Evolutionary conservation across 768 basidiomycete genomes (phyloP), one percentile per base, ranked within the genome.

Genomic region (Aureoboletus auriporus): DNA sequence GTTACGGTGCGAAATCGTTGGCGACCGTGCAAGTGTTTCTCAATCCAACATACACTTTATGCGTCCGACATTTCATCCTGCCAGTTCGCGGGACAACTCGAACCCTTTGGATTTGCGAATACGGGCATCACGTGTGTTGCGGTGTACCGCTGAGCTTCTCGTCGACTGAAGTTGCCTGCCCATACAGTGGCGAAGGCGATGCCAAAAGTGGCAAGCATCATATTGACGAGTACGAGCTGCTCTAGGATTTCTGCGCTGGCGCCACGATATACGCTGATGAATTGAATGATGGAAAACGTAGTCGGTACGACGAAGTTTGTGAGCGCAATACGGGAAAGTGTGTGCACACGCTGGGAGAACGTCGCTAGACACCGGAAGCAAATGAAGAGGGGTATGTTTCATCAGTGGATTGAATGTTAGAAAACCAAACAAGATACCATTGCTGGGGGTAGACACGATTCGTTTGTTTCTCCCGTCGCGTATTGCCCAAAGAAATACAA

Each of bases 271-370:
- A 37, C 20, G 2, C 39, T 41, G 17, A 56, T 20, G 16, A 56
- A 47, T 38, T 57, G 54, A 6, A 14, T 46, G 12, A 56, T 45
- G 6, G 55, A 56, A 16, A 57, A 45, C 17, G 42, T 8, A 8
- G 50, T 43, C 1, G 66, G 66, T 14, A 64, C 44, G 17, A 60
- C 35, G 39, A 67, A 67, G 39, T 65, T 65, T 7, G 61, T 57
- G 38, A 59, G 58, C 3, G 64, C 59, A 3, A 67, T 46, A 30
- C 50, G 57, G 44, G 44, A 59, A 11, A 67, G 52, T 16, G 40
- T 61, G 12, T 40, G 54, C 14, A 61, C 20, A 29, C 58, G 58
- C 16, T 30, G 27, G 4, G 13, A n/a, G 16, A 38, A 36, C 1
- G 49, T 29, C 17, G 16, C 54, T 55, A 33, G n/a, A 23, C 20